A percentile compares a stretch with the other conserved stretches of the same genome.
These are phyloP conservation scores for Boletus vermiculosoides DNA, from an alignment of 768 basidiomycete species.

Conservation along the genomic window DNA sequence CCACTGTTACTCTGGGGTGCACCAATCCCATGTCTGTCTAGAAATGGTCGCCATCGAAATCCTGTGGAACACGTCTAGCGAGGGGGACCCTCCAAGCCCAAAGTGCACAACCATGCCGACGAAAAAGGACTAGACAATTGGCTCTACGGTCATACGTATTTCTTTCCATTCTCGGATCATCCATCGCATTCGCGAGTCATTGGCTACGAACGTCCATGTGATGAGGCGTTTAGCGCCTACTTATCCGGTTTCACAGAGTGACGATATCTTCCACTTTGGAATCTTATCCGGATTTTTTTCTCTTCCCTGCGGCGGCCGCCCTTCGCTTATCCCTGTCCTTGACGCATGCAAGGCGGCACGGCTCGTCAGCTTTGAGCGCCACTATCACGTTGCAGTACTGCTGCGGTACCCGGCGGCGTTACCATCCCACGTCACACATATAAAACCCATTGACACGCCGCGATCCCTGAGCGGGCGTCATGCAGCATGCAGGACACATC, in stretches of 20 bases:
- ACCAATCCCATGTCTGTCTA: neutral
- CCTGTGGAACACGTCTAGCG: neutral
- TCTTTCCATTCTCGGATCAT: slow-evolving; percentile 7
- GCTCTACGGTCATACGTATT: neutral
- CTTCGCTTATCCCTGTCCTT: neutral
- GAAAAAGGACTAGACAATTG: neutral
- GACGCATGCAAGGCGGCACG: neutral
- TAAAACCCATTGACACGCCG: neutral
- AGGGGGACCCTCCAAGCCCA: neutral
- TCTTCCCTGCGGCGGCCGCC: neutral
- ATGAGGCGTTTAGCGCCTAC: neutral
- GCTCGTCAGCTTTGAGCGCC: neutral
- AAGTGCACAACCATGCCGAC: neutral
- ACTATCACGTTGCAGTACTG: no score
- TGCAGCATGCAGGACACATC: neutral
- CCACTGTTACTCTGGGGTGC: neutral
- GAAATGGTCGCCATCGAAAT: neutral
- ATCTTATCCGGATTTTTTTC: neutral
- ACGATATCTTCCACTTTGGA: neutral
- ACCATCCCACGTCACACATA: neutral
- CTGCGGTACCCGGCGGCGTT: neutral
- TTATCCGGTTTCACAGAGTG: neutral
- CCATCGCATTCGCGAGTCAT: neutral
- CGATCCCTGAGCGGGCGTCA: neutral
- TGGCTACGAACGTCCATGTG: neutral